Conservation (phyloP, 1,284 basidiomycete genomes). For the Pascua guehoae region DNA sequence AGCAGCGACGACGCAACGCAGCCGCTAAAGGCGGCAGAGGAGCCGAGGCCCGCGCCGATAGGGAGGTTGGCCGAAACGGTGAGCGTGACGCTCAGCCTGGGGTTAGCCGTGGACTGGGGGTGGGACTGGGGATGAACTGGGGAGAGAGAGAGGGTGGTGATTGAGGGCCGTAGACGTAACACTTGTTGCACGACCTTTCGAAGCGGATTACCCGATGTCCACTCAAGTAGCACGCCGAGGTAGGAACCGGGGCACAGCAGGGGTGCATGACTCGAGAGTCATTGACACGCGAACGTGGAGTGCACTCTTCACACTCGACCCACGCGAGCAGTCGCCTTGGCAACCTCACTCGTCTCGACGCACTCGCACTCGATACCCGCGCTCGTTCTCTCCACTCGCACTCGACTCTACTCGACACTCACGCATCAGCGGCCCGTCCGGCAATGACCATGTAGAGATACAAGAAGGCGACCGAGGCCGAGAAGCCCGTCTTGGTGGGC, state of each 20-base stretch:
- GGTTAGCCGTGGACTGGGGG: background rate
- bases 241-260: no score
- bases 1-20: conserved; percentile 80
- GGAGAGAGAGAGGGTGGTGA: no score
- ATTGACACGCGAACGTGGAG: no score
- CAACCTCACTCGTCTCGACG: background rate
- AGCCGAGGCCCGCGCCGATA: conserved; percentile 97
- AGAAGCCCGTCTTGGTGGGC: conserved; percentile 53
- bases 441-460: conserved; percentile 87
- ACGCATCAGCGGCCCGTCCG: conserved; percentile 57
- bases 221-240: no score
- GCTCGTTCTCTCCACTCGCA: background rate
- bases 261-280: no score
- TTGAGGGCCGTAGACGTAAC: no score
- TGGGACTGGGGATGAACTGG: no score
- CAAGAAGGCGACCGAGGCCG: conserved; percentile 78
- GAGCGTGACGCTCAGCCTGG: conserved; percentile 59
- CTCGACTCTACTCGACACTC: conserved; percentile 31
- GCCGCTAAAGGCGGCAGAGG: conserved; percentile 89
- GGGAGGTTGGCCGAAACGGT: conserved; percentile 87
- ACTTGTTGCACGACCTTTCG: no score
- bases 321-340: no score
- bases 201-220: no score
- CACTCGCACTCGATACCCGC: background rate
- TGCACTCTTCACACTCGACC: no score